A percentile compares a stretch with the other conserved stretches of the same genome.
Evolutionary conservation across 352 stramenopile genomes (phyloP).

Genomic region (Globisporangium orthogonon): DNA sequence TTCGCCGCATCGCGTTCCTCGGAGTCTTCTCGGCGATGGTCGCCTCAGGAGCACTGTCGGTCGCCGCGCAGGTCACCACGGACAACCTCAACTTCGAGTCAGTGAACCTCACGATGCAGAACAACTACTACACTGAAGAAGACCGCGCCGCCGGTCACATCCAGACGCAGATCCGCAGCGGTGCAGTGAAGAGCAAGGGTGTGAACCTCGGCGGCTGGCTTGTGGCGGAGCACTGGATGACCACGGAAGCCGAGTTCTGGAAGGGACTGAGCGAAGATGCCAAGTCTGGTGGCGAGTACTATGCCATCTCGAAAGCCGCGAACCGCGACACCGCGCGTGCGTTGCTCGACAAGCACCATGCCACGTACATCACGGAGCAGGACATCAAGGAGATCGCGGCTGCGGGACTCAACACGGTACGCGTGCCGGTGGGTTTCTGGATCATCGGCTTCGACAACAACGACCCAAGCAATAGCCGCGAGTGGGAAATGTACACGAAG

Average conservation of each 20-base stretch:
- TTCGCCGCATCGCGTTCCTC: too few relatives aligned
- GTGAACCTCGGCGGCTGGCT: slow-evolving; percentile 80
- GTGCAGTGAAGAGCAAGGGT: slow-evolving; percentile 34
- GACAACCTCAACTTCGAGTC: too few relatives aligned
- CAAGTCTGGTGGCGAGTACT: slow-evolving; percentile 47
- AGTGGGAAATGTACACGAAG: slow-evolving; percentile 44
- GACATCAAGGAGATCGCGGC: slow-evolving; percentile 57
- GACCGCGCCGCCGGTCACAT: slow-evolving; percentile 23
- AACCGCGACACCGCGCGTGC: slow-evolving; percentile 28
- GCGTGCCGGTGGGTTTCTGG: slow-evolving; percentile 76
- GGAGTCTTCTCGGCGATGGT: too few relatives aligned
- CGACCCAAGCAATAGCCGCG: slow-evolving; percentile 25
- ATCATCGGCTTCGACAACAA: slow-evolving; percentile 67
- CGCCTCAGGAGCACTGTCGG: too few relatives aligned
- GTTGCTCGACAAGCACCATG: slow-evolving; percentile 47
- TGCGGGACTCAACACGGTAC: slow-evolving; percentile 73
- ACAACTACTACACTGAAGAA: too few relatives aligned
- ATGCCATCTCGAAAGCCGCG: slow-evolving; percentile 36
- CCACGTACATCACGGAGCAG: slow-evolving; percentile 59
- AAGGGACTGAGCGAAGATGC: slow-evolving; percentile 31
- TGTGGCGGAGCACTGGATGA: slow-evolving; percentile 81
- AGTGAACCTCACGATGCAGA: too few relatives aligned
- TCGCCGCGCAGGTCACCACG: too few relatives aligned
- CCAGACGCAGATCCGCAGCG: slow-evolving; percentile 50
- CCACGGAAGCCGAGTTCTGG: slow-evolving; percentile 46